phyloP scores from a whole-genome alignment of 2,329 filamentous ascomycete genomes.

The Pseudogymnoascus sp. region DNA sequence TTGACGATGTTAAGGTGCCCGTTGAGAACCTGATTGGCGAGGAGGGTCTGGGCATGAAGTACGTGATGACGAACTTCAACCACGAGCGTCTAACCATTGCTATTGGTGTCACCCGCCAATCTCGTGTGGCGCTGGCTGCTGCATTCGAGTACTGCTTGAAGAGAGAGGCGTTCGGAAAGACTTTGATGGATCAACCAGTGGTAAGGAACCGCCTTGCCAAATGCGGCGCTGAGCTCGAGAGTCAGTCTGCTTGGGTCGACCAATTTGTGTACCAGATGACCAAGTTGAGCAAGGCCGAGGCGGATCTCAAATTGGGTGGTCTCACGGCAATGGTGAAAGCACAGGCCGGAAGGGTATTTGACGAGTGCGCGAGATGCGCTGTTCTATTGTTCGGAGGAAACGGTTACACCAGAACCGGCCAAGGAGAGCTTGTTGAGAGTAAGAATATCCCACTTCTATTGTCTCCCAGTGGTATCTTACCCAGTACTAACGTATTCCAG shows the following conservation, averaged over 20 bases:
- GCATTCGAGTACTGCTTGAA: slow-evolving; percentile 59
- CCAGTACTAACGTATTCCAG: neutral
- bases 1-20: slow-evolving; percentile 68
- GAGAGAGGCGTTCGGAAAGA: slow-evolving; percentile 60
- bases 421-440: slow-evolving; percentile 62
- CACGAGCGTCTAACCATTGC: slow-evolving; percentile 65
- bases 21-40: slow-evolving; percentile 61
- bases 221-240: slow-evolving; percentile 60
- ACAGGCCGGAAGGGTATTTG: slow-evolving; percentile 62
- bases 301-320: slow-evolving; percentile 60
- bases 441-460: neutral
- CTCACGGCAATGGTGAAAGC: slow-evolving; percentile 67
- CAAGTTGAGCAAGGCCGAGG: slow-evolving; percentile 50
- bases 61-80: slow-evolving; percentile 75
- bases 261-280: slow-evolving; percentile 63
- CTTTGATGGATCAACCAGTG: slow-evolving; percentile 66
- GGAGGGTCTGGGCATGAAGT: slow-evolving; percentile 66
- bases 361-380: slow-evolving; percentile 63
- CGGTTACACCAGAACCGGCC: slow-evolving; percentile 61
- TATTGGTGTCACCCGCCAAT: slow-evolving; percentile 55
- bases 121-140: slow-evolving; percentile 51
- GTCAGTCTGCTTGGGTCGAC: slow-evolving; percentile 66
- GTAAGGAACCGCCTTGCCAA: slow-evolving; percentile 68
- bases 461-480: no score
- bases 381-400: slow-evolving; percentile 68